phyloP scores from a whole-genome alignment of 331 rosid species.

The Pyracantha coccinea region DNA sequence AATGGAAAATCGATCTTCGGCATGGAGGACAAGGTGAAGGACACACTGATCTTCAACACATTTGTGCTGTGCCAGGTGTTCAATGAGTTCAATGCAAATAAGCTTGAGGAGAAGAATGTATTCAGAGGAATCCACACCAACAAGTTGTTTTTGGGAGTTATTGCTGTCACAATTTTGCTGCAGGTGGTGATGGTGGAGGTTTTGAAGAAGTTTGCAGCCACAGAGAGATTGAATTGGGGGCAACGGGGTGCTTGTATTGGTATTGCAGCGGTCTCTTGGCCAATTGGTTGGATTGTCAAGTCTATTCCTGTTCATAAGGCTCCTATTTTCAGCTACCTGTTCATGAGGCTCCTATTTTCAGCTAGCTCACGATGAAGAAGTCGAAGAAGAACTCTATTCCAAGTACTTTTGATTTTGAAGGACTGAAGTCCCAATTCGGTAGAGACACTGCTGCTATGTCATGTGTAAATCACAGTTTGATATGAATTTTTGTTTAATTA shows the following conservation, averaged over 20 bases:
- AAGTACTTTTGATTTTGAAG: neutral
- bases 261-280: slow-evolving; percentile 18
- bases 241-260: slow-evolving; percentile 15
- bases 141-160: slow-evolving; percentile 14
- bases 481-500: neutral
- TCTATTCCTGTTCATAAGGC: slow-evolving; percentile 15
- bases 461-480: neutral
- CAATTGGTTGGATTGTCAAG: slow-evolving; percentile 26
- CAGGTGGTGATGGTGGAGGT: slow-evolving; percentile 28
- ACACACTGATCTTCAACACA: slow-evolving; percentile 24
- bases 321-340: slow-evolving; percentile 12
- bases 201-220: slow-evolving; percentile 22
- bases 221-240: slow-evolving; percentile 21
- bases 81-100: slow-evolving; percentile 1
- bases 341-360: slow-evolving; percentile 10
- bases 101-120: slow-evolving; percentile 24
- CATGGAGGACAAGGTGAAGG: slow-evolving; percentile 19
- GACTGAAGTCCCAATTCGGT: neutral
- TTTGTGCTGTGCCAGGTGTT: slow-evolving; percentile 29
- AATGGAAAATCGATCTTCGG: slow-evolving; percentile 39
- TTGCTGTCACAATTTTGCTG: slow-evolving; percentile 10
- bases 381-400: neutral
- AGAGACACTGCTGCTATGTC: too few species aligned
- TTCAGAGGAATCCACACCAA: slow-evolving; percentile 23
- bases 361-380: slow-evolving; percentile 11